Evolutionary conservation across 2,329 filamentous ascomycete species (phyloP).

Genomic region (Leptographium wingfieldii): DNA sequence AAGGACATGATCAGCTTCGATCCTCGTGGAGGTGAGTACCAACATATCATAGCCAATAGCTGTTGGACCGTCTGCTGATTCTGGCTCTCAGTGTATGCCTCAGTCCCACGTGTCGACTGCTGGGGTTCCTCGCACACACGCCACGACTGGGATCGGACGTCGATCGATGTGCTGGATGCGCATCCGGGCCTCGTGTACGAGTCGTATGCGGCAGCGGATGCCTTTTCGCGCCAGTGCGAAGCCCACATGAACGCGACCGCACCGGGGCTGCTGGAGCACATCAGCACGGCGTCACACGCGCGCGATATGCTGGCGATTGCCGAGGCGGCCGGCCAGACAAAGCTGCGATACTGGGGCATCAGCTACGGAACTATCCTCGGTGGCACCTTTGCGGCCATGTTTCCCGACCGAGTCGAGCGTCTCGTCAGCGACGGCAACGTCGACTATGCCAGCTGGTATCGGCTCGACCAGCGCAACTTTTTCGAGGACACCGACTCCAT

Average conservation of each 20-base stretch:
- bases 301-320: conserved; percentile 36
- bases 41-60: background rate
- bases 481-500: conserved; percentile 39
- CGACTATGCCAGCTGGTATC: conserved; percentile 41
- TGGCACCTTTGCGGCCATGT: conserved; percentile 37
- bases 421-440: conserved; percentile 38
- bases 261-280: conserved; percentile 22
- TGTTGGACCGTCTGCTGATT: background rate
- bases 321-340: conserved; percentile 25
- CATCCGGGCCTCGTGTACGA: conserved; percentile 33
- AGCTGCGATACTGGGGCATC: conserved; percentile 39
- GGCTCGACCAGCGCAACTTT: conserved; percentile 31
- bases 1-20: conserved; percentile 38
- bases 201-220: conserved; percentile 27
- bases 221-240: conserved; percentile 31
- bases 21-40: conserved; percentile 28
- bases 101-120: conserved; percentile 37
- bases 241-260: conserved; percentile 21
- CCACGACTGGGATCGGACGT: conserved; percentile 29
- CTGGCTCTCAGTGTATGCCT: conserved; percentile 26
- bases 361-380: conserved; percentile 42
- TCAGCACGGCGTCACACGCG: conserved; percentile 30
- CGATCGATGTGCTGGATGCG: conserved; percentile 31
- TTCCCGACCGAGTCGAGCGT: conserved; percentile 35
- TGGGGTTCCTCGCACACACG: conserved; percentile 30